phyloP scores from a whole-genome alignment of 1,284 basidiomycete species.

The Sanguinoderma infundibulare region DNA sequence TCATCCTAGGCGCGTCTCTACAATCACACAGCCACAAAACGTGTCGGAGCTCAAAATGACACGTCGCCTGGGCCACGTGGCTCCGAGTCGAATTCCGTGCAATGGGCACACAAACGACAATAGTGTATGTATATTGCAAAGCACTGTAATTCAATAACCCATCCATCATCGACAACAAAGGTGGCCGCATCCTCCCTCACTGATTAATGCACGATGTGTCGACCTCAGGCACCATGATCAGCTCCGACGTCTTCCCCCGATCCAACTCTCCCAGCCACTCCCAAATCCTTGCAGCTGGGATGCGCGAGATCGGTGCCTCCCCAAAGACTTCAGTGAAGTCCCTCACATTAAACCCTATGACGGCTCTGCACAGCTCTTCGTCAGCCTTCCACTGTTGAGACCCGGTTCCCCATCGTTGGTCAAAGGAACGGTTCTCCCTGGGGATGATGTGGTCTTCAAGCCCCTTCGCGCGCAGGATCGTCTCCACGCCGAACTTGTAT shows the following conservation, averaged over 20 bases:
- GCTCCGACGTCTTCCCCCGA: not conserved
- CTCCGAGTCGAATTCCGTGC: too few relatives aligned
- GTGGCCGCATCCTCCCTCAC: too few relatives aligned
- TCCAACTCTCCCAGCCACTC: not conserved
- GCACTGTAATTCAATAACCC: too few relatives aligned
- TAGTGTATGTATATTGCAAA: too few relatives aligned
- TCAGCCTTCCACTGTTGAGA: slow-evolving; percentile 8
- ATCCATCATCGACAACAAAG: too few relatives aligned
- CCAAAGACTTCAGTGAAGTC: not conserved
- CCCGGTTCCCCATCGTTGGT: not conserved
- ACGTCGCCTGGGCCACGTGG: too few relatives aligned
- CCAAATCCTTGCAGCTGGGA: not conserved
- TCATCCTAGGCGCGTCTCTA: not conserved
- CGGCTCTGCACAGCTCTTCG: slow-evolving; percentile 5
- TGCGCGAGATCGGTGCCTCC: not conserved
- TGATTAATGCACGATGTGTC: too few relatives aligned
- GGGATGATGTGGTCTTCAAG: slow-evolving; percentile 2
- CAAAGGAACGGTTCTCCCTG: not conserved
- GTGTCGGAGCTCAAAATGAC: too few relatives aligned
- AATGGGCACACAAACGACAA: too few relatives aligned
- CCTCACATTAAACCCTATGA: slow-evolving; percentile 11
- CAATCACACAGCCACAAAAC: not conserved
- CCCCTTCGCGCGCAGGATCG: slow-evolving; percentile 1
- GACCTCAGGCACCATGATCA: not conserved
- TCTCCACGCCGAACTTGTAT: slow-evolving; percentile 7